Percentiles rank a stretch among this genome's conserved stretches.
Evolutionary conservation across 2,329 filamentous ascomycete species (phyloP).

Genomic region (Ophiostoma sp.): DNA sequence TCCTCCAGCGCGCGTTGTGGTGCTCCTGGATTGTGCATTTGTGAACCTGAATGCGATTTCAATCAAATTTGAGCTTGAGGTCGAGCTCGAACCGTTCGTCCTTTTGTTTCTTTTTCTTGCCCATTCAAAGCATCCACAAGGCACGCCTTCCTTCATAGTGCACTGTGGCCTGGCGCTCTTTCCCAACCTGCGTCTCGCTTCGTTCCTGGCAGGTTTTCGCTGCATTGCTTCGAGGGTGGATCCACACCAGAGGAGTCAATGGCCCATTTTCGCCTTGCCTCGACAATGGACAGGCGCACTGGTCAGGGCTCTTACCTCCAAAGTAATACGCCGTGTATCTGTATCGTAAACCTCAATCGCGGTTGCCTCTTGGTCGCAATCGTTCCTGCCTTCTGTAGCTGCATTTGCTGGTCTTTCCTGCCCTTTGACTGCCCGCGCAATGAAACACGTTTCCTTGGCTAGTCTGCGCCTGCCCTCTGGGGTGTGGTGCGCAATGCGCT

Average conservation of each 20-base stretch:
- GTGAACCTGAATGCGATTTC: neutral
- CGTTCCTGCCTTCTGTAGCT: neutral
- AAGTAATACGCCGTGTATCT: neutral
- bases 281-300: slow-evolving; percentile 12
- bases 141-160: neutral
- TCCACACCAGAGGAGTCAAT: neutral
- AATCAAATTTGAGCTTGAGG: neutral
- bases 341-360: neutral
- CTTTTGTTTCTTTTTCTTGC: neutral
- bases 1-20: neutral
- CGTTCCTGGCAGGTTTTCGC: slow-evolving; percentile 6
- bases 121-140: neutral
- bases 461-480: slow-evolving; percentile 5
- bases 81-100: neutral
- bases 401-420: neutral
- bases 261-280: slow-evolving; percentile 12
- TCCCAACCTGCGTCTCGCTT: slow-evolving; percentile 10
- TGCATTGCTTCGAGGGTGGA: slow-evolving; percentile 8
- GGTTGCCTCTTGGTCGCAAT: neutral
- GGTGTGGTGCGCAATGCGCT: slow-evolving; percentile 21
- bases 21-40: slow-evolving; percentile 7
- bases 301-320: neutral
- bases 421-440: slow-evolving; percentile 4
- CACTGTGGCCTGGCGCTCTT: slow-evolving; percentile 8
- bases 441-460: slow-evolving; percentile 23